These are phyloP conservation scores for Citrus cavaleriei DNA, from an alignment of 345 rosid genomes.

Conservation along the genomic window DNA sequence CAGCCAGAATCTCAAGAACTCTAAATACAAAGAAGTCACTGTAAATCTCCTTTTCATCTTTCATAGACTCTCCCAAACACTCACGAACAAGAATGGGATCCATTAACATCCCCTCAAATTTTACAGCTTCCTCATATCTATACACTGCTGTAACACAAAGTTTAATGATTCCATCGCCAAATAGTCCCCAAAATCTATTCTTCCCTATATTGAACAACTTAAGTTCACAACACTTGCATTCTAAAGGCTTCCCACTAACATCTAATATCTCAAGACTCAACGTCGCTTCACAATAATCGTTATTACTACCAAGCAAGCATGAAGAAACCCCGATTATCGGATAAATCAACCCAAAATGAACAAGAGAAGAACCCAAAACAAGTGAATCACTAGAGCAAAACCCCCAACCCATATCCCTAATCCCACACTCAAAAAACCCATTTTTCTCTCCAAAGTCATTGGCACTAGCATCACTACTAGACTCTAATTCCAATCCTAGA, in stretches of 20 bases:
- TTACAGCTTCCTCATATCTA: conserved; percentile 32
- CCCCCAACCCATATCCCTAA: conserved; percentile 82
- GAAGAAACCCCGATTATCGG: conserved; percentile 54
- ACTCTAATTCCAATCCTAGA: neutral
- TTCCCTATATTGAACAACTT: conserved; percentile 40
- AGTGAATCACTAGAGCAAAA: conserved; percentile 68
- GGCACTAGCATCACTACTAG: conserved; percentile 7
- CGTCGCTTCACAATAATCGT: conserved; percentile 12
- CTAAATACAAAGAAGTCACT: conserved; percentile 53
- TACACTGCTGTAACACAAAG: conserved; percentile 50
- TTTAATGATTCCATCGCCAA: conserved; percentile 32
- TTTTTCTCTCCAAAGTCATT: conserved; percentile 20
- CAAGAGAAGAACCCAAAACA: conserved; percentile 52
- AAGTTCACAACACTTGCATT: conserved; percentile 72
- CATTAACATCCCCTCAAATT: conserved; percentile 29
- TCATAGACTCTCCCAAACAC: conserved; percentile 20
- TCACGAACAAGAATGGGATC: conserved; percentile 51
- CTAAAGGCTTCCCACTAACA: conserved; percentile 63
- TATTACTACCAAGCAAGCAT: conserved; percentile 10
- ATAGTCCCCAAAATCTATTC: conserved; percentile 25
- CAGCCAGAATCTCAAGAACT: conserved; percentile 50
- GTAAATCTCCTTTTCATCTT: conserved; percentile 27
- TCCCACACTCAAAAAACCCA: conserved; percentile 42
- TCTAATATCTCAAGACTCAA: conserved; percentile 68
- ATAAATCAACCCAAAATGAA: conserved; percentile 83